phyloP scores from a whole-genome alignment of 2,329 filamentous ascomycete species.

The Dactylellina leptospora region DNA sequence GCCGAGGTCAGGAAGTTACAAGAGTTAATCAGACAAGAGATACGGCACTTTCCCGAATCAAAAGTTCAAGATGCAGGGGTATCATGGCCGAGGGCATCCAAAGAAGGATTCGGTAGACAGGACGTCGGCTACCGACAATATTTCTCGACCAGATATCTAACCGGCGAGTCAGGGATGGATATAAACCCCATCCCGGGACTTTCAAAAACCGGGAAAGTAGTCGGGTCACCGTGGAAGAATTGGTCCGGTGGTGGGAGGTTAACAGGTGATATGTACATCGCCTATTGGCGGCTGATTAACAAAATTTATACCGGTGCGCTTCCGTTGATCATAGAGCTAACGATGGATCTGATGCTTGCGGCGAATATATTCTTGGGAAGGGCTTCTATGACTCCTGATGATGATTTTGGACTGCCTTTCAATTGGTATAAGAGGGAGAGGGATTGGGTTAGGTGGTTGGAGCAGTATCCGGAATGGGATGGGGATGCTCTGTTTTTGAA shows the following conservation, averaged over 20 bases:
- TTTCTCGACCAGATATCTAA: neutral
- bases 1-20: neutral
- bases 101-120: neutral
- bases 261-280: conserved; percentile 3
- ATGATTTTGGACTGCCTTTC: conserved; percentile 3
- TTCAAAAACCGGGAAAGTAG: neutral
- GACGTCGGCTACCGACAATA: conserved; percentile 4
- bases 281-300: neutral
- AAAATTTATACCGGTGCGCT: neutral
- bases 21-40: neutral
- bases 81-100: neutral
- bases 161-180: neutral
- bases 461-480: conserved; percentile 21
- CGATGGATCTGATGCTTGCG: conserved; percentile 7
- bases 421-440: neutral
- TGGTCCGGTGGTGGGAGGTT: neutral
- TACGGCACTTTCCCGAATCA: neutral
- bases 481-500: neutral
- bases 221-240: neutral
- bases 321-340: conserved; percentile 17
- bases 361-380: conserved; percentile 17
- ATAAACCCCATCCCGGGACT: neutral
- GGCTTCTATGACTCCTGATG: conserved; percentile 5
- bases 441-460: conserved; percentile 6
- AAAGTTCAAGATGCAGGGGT: neutral